A percentile compares a stretch with the other conserved stretches of the same genome.
phyloP scores from a whole-genome alignment of 2,329 filamentous ascomycete species.

The Esteya vermicola region DNA sequence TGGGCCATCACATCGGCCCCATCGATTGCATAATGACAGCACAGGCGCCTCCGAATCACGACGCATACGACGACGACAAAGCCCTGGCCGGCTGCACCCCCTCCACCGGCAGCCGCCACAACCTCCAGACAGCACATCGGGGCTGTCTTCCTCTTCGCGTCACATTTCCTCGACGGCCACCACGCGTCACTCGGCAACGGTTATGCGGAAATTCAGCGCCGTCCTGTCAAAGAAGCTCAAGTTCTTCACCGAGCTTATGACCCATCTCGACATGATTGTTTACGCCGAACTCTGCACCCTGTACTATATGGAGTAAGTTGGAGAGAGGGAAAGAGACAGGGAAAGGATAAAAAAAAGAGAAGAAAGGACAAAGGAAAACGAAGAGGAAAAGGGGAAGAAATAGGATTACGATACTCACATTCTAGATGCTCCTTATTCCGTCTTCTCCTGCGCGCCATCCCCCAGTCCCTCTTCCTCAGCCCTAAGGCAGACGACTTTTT shows the following conservation, averaged over 20 bases:
- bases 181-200: constrained; percentile 4
- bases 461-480: constrained; percentile 50
- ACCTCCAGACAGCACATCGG: too few relatives aligned
- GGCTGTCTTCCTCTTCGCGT: too few relatives aligned
- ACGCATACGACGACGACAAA: neutral
- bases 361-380: too few relatives aligned
- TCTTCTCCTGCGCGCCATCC: constrained; percentile 41
- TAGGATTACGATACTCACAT: neutral
- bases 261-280: constrained; percentile 46
- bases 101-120: neutral
- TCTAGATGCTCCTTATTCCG: constrained; percentile 50
- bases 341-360: too few relatives aligned
- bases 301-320: constrained; percentile 56
- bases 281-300: constrained; percentile 50
- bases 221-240: constrained; percentile 40
- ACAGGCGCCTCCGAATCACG: too few relatives aligned
- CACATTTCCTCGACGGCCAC: constrained; percentile 1
- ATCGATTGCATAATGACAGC: neutral
- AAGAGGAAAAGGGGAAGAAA: too few relatives aligned
- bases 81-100: neutral
- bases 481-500: constrained; percentile 44
- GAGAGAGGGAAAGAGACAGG: neutral
- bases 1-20: neutral
- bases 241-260: constrained; percentile 45
- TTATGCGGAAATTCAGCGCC: constrained; percentile 14